Evolutionary conservation across 2,329 filamentous ascomycete species (phyloP).

Genomic region (Elsinoe arachidis): DNA sequence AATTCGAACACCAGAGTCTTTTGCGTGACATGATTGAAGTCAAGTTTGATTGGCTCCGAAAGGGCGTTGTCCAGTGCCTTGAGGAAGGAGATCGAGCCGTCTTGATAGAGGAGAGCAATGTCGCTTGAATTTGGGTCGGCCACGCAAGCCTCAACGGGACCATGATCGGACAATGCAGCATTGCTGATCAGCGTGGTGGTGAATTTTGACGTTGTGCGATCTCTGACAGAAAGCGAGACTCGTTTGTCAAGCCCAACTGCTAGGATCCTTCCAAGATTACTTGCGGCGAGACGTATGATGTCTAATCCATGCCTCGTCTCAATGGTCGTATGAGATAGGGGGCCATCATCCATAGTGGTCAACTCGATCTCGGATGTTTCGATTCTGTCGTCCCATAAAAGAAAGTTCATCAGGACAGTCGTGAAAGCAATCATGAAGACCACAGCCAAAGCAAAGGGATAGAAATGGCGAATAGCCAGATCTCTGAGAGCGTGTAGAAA

Average conservation of each 20-base stretch:
- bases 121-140: not conserved
- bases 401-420: constrained; percentile 62
- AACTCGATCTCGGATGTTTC: constrained; percentile 35
- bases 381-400: constrained; percentile 57
- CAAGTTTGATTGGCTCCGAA: not conserved
- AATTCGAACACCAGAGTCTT: constrained; percentile 32
- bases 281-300: constrained; percentile 55
- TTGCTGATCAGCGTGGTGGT: not conserved
- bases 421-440: constrained; percentile 56
- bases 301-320: constrained; percentile 57
- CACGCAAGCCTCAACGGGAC: not conserved
- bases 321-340: constrained; percentile 53
- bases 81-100: not conserved
- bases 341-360: constrained; percentile 40
- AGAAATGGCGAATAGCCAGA: constrained; percentile 56
- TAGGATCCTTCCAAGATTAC: constrained; percentile 55
- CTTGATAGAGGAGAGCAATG: not conserved
- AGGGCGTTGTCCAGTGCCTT: not conserved
- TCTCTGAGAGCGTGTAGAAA: constrained; percentile 44
- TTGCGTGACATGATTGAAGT: not conserved
- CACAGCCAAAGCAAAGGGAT: constrained; percentile 55
- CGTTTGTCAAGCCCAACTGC: constrained; percentile 63
- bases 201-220: constrained; percentile 12
- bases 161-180: not conserved
- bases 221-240: constrained; percentile 36